These are phyloP conservation scores for Hydnum rufescens DNA, from an alignment of 768 basidiomycete genomes.

Conservation along the genomic window DNA sequence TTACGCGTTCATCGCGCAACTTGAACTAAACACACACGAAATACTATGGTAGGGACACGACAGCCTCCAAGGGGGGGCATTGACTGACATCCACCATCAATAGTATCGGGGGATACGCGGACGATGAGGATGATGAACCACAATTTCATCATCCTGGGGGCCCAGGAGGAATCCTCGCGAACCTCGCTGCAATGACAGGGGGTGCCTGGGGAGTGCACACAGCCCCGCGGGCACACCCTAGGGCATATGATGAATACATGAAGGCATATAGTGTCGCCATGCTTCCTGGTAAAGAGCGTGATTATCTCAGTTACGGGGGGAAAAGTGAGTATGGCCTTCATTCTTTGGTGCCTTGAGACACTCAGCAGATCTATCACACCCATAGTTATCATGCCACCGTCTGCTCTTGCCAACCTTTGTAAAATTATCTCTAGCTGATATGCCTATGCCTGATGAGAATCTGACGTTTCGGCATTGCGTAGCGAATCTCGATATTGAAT, in stretches of 20 bases:
- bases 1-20: too few relatives aligned
- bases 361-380: constrained; percentile 10
- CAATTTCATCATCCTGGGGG: constrained; percentile 3
- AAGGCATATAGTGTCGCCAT: constrained; percentile 93
- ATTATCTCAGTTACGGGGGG: constrained; percentile 90
- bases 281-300: constrained; percentile 67
- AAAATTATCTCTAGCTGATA: constrained; percentile 10
- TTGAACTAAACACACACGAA: too few relatives aligned
- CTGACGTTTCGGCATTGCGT: neutral
- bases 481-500: constrained; percentile 67
- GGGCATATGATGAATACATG: constrained; percentile 78
- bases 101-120: neutral
- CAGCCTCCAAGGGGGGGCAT: too few relatives aligned
- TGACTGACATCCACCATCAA: too few relatives aligned
- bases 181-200: constrained; percentile 9
- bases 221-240: constrained; percentile 24
- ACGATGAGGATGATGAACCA: constrained; percentile 9
- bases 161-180: constrained; percentile 10
- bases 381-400: constrained; percentile 92
- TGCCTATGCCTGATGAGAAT: neutral
- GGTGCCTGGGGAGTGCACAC: constrained; percentile 1
- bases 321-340: constrained; percentile 52
- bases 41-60: too few relatives aligned
- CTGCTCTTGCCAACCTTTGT: constrained; percentile 72
- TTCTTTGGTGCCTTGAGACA: neutral